A percentile compares a stretch with the other conserved stretches of the same genome.
phyloP scores from a whole-genome alignment of 257 asterid genomes.

The Nicotiana obtusifolia region DNA sequence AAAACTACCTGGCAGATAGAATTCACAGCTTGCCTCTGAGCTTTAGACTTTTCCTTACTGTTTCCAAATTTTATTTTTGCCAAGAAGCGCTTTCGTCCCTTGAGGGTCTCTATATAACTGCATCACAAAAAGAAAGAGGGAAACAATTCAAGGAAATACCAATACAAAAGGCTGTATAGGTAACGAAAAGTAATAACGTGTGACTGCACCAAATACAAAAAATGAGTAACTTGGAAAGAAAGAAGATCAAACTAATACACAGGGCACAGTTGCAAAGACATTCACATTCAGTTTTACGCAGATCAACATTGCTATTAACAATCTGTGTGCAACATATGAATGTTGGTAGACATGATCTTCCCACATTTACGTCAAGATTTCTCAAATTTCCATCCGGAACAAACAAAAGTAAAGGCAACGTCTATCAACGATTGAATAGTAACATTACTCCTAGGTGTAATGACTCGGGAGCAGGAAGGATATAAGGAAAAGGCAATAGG shows the following conservation, averaged over 20 bases:
- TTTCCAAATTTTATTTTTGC: conserved; percentile 80
- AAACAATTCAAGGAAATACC: conserved; percentile 7
- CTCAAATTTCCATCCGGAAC: not conserved
- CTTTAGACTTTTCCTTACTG: conserved; percentile 80
- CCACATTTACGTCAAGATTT: not conserved
- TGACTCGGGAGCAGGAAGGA: not conserved
- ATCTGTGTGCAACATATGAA: not conserved
- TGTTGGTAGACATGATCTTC: not conserved
- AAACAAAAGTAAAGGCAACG: not conserved
- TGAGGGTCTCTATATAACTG: conserved; percentile 83
- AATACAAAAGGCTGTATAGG: not conserved
- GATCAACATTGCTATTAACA: not conserved
- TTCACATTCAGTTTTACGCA: not conserved
- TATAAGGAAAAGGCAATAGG: not conserved
- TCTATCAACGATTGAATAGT: not conserved
- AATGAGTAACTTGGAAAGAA: not conserved
- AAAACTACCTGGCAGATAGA: conserved; percentile 84
- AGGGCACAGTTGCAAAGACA: not conserved
- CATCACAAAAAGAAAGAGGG: conserved; percentile 17
- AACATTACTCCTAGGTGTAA: not conserved
- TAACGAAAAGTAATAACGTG: not conserved
- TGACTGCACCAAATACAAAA: not conserved
- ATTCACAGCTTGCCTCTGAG: conserved; percentile 98
- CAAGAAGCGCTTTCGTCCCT: conserved; percentile 87
- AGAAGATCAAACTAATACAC: not conserved